phyloP scores from a whole-genome alignment of 2,329 filamentous ascomycete genomes.

The Diaporthe caulivora region DNA sequence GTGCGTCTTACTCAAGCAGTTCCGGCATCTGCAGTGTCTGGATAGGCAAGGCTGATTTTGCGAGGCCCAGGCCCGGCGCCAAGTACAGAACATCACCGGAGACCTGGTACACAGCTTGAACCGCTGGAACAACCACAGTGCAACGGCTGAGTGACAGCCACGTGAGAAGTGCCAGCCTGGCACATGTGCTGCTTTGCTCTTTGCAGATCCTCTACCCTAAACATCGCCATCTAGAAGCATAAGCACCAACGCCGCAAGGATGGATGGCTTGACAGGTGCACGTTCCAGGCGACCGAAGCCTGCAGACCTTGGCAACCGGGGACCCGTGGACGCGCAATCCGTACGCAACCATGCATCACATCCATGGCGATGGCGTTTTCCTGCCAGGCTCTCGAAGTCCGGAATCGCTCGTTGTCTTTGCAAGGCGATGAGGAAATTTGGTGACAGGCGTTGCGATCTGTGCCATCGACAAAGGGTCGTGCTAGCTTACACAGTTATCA shows the following conservation, averaged over 20 bases:
- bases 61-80: neutral
- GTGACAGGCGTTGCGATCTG: constrained; percentile 2
- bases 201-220: constrained; percentile 21
- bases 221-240: constrained; percentile 23
- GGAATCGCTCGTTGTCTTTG: neutral
- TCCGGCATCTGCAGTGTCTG: neutral
- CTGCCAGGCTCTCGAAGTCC: neutral
- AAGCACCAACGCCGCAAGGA: constrained; percentile 14
- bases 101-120: neutral
- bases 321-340: neutral
- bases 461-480: neutral
- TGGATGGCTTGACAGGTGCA: constrained; percentile 20
- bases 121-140: neutral
- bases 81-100: neutral
- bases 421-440: constrained; percentile 8
- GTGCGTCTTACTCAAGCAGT: neutral
- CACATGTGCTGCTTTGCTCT: constrained; percentile 3
- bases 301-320: neutral
- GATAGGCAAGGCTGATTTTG: constrained; percentile 4
- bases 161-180: neutral
- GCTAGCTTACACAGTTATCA: constrained; percentile 24
- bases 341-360: constrained; percentile 25
- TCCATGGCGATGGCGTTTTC: neutral
- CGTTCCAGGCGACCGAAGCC: neutral
- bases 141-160: constrained; percentile 22